Evolutionary conservation across 805 yeast species (phyloP), one percentile per base, ranked within the genome.

Genomic region (Hanseniaspora singularis): DNA sequence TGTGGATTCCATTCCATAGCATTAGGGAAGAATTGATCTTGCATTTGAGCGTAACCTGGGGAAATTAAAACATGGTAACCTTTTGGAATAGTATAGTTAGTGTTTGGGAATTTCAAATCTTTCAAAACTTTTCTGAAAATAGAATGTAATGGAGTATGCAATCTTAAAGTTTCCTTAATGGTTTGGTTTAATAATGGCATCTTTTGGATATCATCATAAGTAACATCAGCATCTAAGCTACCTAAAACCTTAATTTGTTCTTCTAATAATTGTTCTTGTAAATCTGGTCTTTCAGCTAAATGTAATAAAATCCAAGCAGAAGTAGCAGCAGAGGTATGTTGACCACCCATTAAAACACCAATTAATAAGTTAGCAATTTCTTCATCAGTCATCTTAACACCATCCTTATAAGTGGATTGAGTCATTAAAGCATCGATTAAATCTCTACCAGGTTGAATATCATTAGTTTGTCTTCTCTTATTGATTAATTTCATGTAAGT

Each of bases 261-360:
- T 51, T 75, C 65, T 61, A 72, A 81, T 42, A 92, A 64, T 59
- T 79, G 82, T 50, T 88, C 82, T 68, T 86, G 96, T 51, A 89
- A 67, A 33, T 83, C 81, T 38, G 94, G 94, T 57, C 76, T 71
- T 57, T 81, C 94, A 54, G 87, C 96, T 51, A 92, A 72, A 61
- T 92, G 97, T 53, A 92, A 72, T 60, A 92, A 69, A 59, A 79
- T 78, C 98, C 98, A 92, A 15, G 96, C 82, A 33, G 95, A 83
- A 19, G 98, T 92, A 20, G 97, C 75, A 37, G 97, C 92, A 52
- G 95, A 82, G 23, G 98, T 92, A 65, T 92, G 98, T 70, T 92
- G 98, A 52, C 98, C 98, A 58, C 98, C 98, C 98, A 92, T 92
- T 51, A 92, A 72, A 47, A 92, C 81, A 64, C 97, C 98, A 64